Evolutionary conservation across 176 grass and related monocot species (phyloP).

Genomic region (Zizania latifolia): DNA sequence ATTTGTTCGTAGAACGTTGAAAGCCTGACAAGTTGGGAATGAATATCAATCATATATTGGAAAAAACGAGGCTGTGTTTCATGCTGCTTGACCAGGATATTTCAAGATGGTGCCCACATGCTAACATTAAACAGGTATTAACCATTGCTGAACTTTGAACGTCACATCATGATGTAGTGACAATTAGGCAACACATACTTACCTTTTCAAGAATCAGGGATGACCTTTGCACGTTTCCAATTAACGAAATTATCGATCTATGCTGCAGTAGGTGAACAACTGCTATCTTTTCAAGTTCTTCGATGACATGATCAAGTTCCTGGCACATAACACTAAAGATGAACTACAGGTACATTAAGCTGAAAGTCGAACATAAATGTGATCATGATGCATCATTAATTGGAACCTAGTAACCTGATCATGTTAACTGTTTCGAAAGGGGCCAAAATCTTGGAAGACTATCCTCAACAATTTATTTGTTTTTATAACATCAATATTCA

Average conservation of each 20-base stretch:
- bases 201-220: constrained; percentile 67
- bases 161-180: neutral
- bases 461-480: neutral
- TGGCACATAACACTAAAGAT: constrained; percentile 6
- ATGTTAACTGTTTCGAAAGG: neutral
- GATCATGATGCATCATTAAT: neutral
- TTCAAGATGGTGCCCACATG: neutral
- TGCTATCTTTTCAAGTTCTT: constrained; percentile 66
- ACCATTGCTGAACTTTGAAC: neutral
- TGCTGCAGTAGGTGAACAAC: constrained; percentile 60
- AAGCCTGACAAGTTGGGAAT: constrained; percentile 29
- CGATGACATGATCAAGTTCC: constrained; percentile 58
- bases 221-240: constrained; percentile 58
- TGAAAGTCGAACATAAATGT: neutral
- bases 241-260: constrained; percentile 57
- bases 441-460: neutral
- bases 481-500: neutral
- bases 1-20: constrained; percentile 45
- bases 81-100: too few species aligned
- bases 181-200: neutral
- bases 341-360: neutral
- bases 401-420: neutral
- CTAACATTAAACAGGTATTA: neutral
- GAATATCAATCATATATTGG: neutral
- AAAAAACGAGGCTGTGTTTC: neutral